Conservation (phyloP, 192 early-diverging fungal species). For the Gryganskiella cystojenkinii region DNA sequence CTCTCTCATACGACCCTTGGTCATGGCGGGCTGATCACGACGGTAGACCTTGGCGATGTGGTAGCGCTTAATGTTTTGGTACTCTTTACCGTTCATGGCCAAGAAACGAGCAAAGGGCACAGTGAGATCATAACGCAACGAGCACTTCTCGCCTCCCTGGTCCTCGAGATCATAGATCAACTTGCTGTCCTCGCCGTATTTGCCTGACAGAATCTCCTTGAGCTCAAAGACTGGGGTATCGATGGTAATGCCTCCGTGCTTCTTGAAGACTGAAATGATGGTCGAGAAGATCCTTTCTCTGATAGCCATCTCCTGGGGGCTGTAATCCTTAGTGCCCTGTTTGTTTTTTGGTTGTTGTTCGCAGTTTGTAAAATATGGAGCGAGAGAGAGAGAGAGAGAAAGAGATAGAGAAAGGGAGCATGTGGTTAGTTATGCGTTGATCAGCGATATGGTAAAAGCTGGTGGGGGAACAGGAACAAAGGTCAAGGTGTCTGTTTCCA, state of each 20-base stretch:
- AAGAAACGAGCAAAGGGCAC: constrained; percentile 98
- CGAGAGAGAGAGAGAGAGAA: background rate
- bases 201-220: constrained; percentile 95
- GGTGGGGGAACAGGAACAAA: background rate
- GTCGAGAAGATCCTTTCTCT: constrained; percentile 91
- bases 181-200: constrained; percentile 87
- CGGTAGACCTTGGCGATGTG: constrained; percentile 99
- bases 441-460: no score
- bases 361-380: background rate
- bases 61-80: constrained; percentile 93
- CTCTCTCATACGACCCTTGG: constrained; percentile 98
- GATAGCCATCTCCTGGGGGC: constrained; percentile 97
- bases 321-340: constrained; percentile 95
- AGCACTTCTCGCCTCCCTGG: constrained; percentile 27
- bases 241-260: constrained; percentile 97
- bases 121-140: constrained; percentile 96
- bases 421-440: no score
- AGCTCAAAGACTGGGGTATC: constrained; percentile 99
- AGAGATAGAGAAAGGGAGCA: background rate
- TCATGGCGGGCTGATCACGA: constrained; percentile 97
- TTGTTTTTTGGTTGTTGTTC: background rate
- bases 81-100: constrained; percentile 88
- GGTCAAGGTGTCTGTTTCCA: background rate
- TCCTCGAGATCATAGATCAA: background rate
- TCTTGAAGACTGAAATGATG: constrained; percentile 90